Percentiles rank a stretch among this genome's conserved stretches.
Conservation (phyloP, 345 rosid species). For the Angophora floribunda region DNA sequence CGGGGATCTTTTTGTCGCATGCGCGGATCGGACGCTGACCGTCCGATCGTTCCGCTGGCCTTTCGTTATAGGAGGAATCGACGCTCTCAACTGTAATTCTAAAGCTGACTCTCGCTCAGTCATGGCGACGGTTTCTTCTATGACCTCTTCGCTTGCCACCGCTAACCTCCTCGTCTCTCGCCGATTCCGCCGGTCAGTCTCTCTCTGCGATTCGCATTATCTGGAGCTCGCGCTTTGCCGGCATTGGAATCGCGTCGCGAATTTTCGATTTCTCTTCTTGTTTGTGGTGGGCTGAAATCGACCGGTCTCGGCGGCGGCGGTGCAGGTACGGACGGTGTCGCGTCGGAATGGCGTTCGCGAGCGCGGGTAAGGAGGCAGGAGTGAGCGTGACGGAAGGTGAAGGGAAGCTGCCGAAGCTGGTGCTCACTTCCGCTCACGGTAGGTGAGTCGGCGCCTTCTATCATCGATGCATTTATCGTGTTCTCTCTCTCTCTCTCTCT, state of each 20-base stretch:
- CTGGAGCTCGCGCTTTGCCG: not conserved
- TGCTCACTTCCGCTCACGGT: slow-evolving; percentile 65
- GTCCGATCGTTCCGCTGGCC: not conserved
- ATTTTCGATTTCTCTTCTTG: not conserved
- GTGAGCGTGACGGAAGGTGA: slow-evolving; percentile 69
- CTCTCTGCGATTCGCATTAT: not conserved
- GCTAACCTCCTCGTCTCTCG: slow-evolving; percentile 19
- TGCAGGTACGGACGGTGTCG: slow-evolving; percentile 19
- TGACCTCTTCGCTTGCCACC: slow-evolving; percentile 29
- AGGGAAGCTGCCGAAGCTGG: slow-evolving; percentile 79
- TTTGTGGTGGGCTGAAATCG: not conserved
- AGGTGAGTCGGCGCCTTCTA: slow-evolving; percentile 19
- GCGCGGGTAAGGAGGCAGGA: slow-evolving; percentile 24
- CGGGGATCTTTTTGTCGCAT: not conserved
- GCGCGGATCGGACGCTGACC: not conserved
- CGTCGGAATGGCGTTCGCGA: slow-evolving; percentile 44
- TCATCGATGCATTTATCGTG: not conserved
- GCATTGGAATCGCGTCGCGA: not conserved
- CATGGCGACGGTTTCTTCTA: slow-evolving; percentile 54
- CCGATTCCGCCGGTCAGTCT: slow-evolving; percentile 43
- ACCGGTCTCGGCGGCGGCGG: not conserved
- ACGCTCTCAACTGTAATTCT: not conserved
- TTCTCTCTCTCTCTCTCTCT: not conserved
- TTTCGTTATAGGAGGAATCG: not conserved
- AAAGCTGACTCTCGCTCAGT: not conserved